Evolutionary conservation across 164 flowering plant species (phyloP), one percentile per base, ranked within the genome.

Genomic region (Euptelea pleiosperma): DNA sequence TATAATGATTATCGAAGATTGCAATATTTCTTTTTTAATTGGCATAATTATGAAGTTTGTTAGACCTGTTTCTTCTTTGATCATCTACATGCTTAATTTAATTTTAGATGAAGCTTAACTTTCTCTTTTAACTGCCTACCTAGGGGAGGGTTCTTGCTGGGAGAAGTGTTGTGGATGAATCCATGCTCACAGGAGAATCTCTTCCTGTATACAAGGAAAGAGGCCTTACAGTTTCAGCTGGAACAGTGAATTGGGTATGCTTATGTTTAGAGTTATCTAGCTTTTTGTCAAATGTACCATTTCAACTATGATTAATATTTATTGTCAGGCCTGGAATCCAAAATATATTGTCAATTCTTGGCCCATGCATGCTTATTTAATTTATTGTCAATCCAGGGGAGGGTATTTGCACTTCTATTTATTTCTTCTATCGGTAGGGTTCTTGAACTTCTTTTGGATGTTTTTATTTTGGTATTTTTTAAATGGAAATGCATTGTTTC

Each of bases 111-210:
- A 69, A 35, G 47, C 29, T 40, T 26, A 40, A 39, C 6, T 26
- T 55, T 55, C 46, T 50, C 47, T 49, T 26, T 40, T 31, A 30
- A 43, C 49, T 73, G n/a, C 59, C 41, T 66, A 11, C 24, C 42
- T 79, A 89, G 98, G 98, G 98, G 22, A 85, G 40, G 70, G 96
- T 92, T 62, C 67, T 89, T 67, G 86, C 93, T 18, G 96, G 98
- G 48, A 82, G 88, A 82, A 89, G 98, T 78, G 86, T 87, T 48
- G 96, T 89, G 60, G 98, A 92, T 65, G 98, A 92, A 73, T 92
- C 98, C 74, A 92, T 92, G 98, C 96, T 92, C 42, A 85, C 95
- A 4, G 98, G 98, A 50, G 98, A 92, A 74, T 92, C 96, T 48
- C 92, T 92, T 68, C 98, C 98, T 45, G 92, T 91, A 22, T 84